Evolutionary conservation across 768 basidiomycete genomes (phyloP), one percentile per base, ranked within the genome.

Genomic region (Kwoniella heveanensis): DNA sequence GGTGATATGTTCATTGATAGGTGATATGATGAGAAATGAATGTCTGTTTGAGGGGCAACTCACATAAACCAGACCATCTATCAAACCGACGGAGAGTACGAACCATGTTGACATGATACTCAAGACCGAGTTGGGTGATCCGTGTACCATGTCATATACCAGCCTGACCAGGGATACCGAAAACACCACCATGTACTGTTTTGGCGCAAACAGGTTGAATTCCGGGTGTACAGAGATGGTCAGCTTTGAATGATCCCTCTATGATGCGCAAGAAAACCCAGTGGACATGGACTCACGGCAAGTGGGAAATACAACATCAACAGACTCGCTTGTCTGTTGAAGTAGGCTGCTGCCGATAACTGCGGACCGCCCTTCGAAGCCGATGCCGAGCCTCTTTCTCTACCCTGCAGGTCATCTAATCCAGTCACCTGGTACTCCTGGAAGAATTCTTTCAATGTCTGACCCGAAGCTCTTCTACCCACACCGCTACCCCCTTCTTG

Each of bases 291-390:
- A 76, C 75, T 77, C 67, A 77, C 75, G 12, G 78, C 75, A 21
- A 79, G 57, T 12, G 78, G 78, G 68, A 79, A 77, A 54, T 77
- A 79, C 39, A 79, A 61, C 78, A 79, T 79, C 57, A 79, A 65
- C 32, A 79, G 57, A 55, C 74, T 75, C 8, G 78, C 78, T 65
- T 79, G 78, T 25, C 78, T 65, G 55, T 79, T 79, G 62, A 77
- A 75, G 49, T 79, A 79, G 27, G 70, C 70, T 49, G 77, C 54
- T 10, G 78, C 76, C n/a, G 71, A 73, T 39, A 76, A 62, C 57
- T 71, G 70, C 12, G 59, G 47, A 37, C 54, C 50, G 19, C 52
- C 59, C 15, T 56, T 60, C 7, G 57, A 53, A 26, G 47, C 57
- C 2, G 64, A 36, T 13, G 44, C 65, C 46, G 44, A 48, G 19